phyloP scores from a whole-genome alignment of 1,139 yeast species.

The Candida labiduridarum region DNA sequence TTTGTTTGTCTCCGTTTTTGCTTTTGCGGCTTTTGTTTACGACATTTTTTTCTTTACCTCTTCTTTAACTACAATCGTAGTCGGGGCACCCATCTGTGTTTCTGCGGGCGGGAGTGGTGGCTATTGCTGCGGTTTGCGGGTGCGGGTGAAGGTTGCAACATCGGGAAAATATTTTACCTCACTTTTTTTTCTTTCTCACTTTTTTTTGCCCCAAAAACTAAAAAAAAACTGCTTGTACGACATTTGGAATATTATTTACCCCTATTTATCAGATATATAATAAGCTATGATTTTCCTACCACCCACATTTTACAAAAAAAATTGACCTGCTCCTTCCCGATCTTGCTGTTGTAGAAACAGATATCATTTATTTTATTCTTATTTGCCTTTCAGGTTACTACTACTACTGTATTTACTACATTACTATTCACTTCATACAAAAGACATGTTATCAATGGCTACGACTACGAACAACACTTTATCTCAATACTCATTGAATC shows the following conservation, averaged over 20 bases:
- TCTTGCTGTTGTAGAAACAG: neutral
- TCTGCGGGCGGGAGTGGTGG: neutral
- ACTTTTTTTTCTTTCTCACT: neutral
- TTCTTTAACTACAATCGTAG: neutral
- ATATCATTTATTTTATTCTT: neutral
- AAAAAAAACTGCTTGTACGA: neutral
- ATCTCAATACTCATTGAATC: constrained; percentile 11
- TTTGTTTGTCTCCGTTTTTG: neutral
- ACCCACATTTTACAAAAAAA: neutral
- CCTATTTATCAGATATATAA: constrained; percentile 2
- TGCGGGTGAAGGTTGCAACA: neutral
- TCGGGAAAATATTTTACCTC: neutral
- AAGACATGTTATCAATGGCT: constrained; percentile 4
- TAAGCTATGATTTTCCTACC: constrained; percentile 1
- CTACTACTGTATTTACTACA: neutral
- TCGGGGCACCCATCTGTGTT: neutral
- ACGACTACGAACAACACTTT: constrained; percentile 7
- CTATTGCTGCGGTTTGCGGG: neutral
- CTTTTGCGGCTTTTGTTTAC: neutral
- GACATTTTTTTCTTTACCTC: neutral
- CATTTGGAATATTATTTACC: neutral
- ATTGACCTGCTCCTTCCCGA: neutral
- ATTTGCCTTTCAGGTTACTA: neutral
- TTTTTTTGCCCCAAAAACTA: neutral
- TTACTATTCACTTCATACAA: neutral